phyloP scores from a whole-genome alignment of 2,329 filamentous ascomycete species.

The Torrubiellomyces zombiae region DNA sequence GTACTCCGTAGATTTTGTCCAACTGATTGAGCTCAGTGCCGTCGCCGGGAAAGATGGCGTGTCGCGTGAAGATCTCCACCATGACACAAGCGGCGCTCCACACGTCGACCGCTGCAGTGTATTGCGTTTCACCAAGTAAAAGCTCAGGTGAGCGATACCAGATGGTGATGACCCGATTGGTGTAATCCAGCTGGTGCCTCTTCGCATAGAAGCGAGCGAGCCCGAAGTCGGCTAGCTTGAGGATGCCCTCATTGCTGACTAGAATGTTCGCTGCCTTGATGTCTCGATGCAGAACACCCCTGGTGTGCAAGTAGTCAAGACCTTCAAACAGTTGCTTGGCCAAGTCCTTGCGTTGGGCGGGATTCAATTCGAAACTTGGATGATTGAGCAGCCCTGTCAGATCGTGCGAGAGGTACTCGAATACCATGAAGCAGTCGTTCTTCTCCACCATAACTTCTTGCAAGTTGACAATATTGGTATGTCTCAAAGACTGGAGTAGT shows the following conservation, averaged over 20 bases:
- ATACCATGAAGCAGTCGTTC: conserved; percentile 99
- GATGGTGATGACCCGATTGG: conserved; percentile 95
- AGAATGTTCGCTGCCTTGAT: conserved; percentile 98
- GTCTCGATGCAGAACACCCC: conserved; percentile 89
- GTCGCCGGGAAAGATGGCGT: conserved; percentile 89
- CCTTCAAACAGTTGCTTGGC: conserved; percentile 88
- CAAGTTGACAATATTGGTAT: conserved; percentile 66
- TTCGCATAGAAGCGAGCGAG: conserved; percentile 94
- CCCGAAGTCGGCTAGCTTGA: conserved; percentile 93
- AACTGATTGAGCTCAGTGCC: conserved; percentile 92
- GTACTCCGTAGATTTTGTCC: conserved; percentile 85
- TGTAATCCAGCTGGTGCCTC: conserved; percentile 81
- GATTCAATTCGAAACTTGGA: conserved; percentile 71
- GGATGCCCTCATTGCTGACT: conserved; percentile 70
- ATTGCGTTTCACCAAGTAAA: conserved; percentile 78
- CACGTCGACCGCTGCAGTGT: conserved; percentile 79
- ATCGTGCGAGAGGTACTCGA: conserved; percentile 94
- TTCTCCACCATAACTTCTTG: conserved; percentile 95
- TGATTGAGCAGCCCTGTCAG: conserved; percentile 90
- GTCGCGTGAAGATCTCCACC: conserved; percentile 86
- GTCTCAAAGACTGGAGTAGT: conserved; percentile 69
- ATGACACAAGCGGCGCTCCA: conserved; percentile 97
- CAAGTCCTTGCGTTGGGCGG: conserved; percentile 80
- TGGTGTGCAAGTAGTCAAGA: conserved; percentile 78
- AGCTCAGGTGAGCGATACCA: conserved; percentile 92